Percentiles rank a stretch among this genome's conserved stretches.
These are phyloP conservation scores for Glycine tomentella DNA, from an alignment of 306 rosid species.

Conservation along the genomic window DNA sequence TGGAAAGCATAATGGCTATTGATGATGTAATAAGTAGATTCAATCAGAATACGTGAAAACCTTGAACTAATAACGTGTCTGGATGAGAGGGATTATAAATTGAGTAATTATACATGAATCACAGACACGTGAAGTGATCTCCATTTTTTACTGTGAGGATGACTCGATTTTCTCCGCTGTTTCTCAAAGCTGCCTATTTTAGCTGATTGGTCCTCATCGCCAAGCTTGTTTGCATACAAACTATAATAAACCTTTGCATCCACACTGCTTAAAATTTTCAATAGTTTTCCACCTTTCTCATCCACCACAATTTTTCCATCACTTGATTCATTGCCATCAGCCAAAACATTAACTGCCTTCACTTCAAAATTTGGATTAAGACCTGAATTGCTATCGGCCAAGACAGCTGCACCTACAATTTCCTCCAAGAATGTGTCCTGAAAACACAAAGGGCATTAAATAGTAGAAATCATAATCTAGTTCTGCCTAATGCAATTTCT, in stretches of 20 bases:
- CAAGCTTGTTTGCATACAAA: constrained; percentile 60
- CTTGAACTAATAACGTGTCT: background rate
- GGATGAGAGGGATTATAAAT: background rate
- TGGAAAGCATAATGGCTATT: background rate
- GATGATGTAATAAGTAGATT: background rate
- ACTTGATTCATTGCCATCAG: constrained; percentile 67
- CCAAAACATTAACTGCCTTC: constrained; percentile 59
- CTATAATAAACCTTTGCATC: constrained; percentile 51
- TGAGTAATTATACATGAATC: background rate
- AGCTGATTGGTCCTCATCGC: constrained; percentile 65
- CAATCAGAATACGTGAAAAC: background rate
- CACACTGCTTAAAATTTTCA: constrained; percentile 65
- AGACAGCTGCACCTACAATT: constrained; percentile 70
- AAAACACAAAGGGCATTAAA: constrained; percentile 22
- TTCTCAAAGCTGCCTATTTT: constrained; percentile 68
- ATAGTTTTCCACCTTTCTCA: constrained; percentile 60
- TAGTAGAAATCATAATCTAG: background rate
- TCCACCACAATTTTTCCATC: constrained; percentile 69
- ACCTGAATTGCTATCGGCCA: constrained; percentile 51
- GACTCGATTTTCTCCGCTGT: constrained; percentile 66
- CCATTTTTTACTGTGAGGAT: constrained; percentile 37
- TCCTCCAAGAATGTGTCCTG: constrained; percentile 85
- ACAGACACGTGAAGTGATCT: background rate
- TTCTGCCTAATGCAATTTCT: background rate
- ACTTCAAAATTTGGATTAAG: constrained; percentile 55